Evolutionary conservation across 306 rosid genomes (phyloP), one percentile per base, ranked within the genome.

Genomic region (peach (Prunus persica)): DNA sequence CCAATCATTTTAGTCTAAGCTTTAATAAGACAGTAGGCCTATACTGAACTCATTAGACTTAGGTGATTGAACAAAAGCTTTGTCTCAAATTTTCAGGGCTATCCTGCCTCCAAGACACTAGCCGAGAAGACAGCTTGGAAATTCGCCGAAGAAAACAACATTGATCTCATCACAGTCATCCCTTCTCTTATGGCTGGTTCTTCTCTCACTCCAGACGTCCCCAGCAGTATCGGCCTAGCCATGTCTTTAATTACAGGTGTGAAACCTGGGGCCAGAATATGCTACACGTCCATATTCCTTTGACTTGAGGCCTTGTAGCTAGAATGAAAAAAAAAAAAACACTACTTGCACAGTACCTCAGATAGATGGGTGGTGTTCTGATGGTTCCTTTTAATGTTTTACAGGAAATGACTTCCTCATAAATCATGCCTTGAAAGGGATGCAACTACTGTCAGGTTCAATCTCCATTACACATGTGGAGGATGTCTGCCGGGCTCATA

Each of bases 91-190:
- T 64, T 87, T 49, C 87, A 90, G 97, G 97, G 97, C 18, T 90
- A 92, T 76, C 92, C 92, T 67, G 85, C 30, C 67, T 92, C 97
- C 71, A 92, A 92, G 84, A 63, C 85, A 46, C 81, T 87, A 38
- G 92, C 97, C 24, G 97, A 92, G 85, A 90, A 87, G 80, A 80
- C 89, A 18, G 93, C 97, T 76, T 84, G 88, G 93, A 75, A 90
- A 86, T 90, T 90, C 64, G 96, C 93, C 5, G 80, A 90, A 77
- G 92, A 88, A 69, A 86, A 90, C 69, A 55, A 73, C 65, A 87
- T 92, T 81, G 90, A 90, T 80, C 92, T 92, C 82, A 76, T 92
- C 87, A 88, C 96, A 72, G 86, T 92, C 78, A 83, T 92, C 63
- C 97, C 96, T 69, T 61, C 81, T 71, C 87, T 92, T 8, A 87